Evolutionary conservation across 495 filamentous ascomycete species (phyloP).

Genomic region (Amphirosellinia nigrospora): DNA sequence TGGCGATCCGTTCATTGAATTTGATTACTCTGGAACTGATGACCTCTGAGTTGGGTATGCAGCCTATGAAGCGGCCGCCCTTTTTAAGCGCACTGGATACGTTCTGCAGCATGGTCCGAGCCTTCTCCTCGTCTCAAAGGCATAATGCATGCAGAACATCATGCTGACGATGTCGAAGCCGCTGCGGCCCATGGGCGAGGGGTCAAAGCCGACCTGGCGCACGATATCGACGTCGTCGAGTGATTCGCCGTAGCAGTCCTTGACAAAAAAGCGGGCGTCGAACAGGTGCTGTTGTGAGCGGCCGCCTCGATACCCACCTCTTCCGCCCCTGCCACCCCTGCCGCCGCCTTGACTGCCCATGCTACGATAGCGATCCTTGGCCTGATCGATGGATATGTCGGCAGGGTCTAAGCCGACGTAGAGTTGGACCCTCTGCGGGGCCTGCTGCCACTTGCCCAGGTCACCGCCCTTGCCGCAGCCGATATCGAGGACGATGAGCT

Average conservation of each 20-base stretch:
- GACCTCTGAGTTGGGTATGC: slow-evolving; percentile 91
- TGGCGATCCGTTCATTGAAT: slow-evolving; percentile 61
- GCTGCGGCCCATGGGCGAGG: slow-evolving; percentile 64
- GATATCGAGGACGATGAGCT: slow-evolving; percentile 84
- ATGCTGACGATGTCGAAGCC: slow-evolving; percentile 96
- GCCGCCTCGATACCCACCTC: slow-evolving; percentile 53
- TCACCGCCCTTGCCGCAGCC: slow-evolving; percentile 98
- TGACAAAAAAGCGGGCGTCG: slow-evolving; percentile 80
- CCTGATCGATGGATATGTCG: slow-evolving; percentile 88
- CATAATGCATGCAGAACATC: slow-evolving; percentile 99
- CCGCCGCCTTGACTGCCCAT: slow-evolving; percentile 69
- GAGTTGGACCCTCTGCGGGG: slow-evolving; percentile 80
- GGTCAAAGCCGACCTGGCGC: slow-evolving; percentile 82
- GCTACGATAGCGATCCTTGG: slow-evolving; percentile 76
- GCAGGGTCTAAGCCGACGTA: slow-evolving; percentile 95
- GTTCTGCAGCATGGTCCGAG: slow-evolving; percentile 90
- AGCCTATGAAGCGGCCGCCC: slow-evolving; percentile 90
- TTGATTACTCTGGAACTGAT: slow-evolving; percentile 69
- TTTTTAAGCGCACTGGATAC: slow-evolving; percentile 89
- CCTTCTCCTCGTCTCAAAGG: slow-evolving; percentile 92
- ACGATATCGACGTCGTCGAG: slow-evolving; percentile 79
- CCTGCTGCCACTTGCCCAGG: slow-evolving; percentile 91
- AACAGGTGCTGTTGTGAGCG: slow-evolving; percentile 64
- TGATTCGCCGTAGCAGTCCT: slow-evolving; percentile 87
- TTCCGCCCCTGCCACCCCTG: slow-evolving; percentile 52